A percentile compares a stretch with the other conserved stretches of the same genome.
These are phyloP conservation scores for Byssothecium circinans DNA, from an alignment of 2,329 filamentous ascomycete genomes.

Conservation along the genomic window DNA sequence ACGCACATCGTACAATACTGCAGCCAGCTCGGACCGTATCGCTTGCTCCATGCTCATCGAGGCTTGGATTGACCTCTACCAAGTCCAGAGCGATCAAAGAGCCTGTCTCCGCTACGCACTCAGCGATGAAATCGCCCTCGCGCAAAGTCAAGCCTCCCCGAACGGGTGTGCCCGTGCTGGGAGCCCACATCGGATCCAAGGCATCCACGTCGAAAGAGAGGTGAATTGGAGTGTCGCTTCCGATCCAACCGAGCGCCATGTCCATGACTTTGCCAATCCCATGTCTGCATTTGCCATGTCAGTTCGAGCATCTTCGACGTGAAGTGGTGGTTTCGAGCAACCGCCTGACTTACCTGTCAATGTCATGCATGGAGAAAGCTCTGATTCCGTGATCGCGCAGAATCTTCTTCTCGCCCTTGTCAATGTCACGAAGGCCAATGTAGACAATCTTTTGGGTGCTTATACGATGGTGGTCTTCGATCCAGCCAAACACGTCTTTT, in stretches of 20 bases:
- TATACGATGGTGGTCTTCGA: constrained; percentile 70
- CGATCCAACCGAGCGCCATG: constrained; percentile 96
- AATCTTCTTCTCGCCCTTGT: constrained; percentile 90
- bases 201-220: constrained; percentile 97
- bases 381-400: constrained; percentile 86
- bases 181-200: constrained; percentile 93
- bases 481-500: constrained; percentile 86
- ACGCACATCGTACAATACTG: constrained; percentile 84
- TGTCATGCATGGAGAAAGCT: constrained; percentile 98
- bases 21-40: constrained; percentile 91
- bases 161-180: constrained; percentile 92
- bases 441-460: constrained; percentile 89
- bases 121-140: constrained; percentile 96
- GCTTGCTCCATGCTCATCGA: constrained; percentile 62
- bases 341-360: constrained; percentile 69
- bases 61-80: constrained; percentile 56
- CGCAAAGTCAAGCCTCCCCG: constrained; percentile 89
- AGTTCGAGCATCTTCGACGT: constrained; percentile 4
- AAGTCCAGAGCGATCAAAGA: constrained; percentile 61
- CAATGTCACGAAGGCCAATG: constrained; percentile 91
- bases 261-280: constrained; percentile 96
- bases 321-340: not conserved
- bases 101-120: constrained; percentile 60
- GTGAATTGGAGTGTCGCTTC: constrained; percentile 92
- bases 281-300: constrained; percentile 57